Evolutionary conservation across 768 basidiomycete genomes (phyloP).

Genomic region (Suillus americanus): DNA sequence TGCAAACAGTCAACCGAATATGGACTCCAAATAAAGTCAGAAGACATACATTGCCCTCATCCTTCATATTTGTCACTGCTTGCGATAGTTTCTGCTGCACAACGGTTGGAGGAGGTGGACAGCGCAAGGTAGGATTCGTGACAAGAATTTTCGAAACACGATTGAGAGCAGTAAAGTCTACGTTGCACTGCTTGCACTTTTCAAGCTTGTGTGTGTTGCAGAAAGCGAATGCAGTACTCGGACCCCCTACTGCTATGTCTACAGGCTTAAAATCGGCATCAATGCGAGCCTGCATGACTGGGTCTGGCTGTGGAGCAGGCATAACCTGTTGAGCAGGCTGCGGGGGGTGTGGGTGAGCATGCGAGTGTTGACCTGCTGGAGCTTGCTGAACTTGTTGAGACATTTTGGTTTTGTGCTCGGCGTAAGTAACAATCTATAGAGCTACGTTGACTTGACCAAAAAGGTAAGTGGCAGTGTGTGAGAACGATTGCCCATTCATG

Average conservation of each 20-base stretch:
- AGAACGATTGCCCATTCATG: conserved; percentile 5
- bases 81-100: conserved; percentile 74
- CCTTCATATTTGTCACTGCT: conserved; percentile 77
- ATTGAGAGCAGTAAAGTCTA: conserved; percentile 78
- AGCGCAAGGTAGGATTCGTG: conserved; percentile 66
- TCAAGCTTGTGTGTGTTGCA: conserved; percentile 70
- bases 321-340: conserved; percentile 41
- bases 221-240: conserved; percentile 53
- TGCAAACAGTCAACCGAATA: conserved; percentile 21
- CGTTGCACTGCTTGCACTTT: conserved; percentile 69
- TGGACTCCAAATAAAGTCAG: conserved; percentile 7
- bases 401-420: conserved; percentile 38
- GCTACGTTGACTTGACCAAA: neutral
- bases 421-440: neutral
- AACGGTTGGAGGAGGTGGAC: conserved; percentile 79
- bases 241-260: conserved; percentile 50
- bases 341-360: conserved; percentile 39
- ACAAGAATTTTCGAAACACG: conserved; percentile 70
- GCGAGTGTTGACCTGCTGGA: conserved; percentile 42
- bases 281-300: conserved; percentile 71
- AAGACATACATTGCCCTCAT: conserved; percentile 84
- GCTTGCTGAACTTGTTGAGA: conserved; percentile 66
- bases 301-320: conserved; percentile 56
- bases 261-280: conserved; percentile 69
- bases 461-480: conserved; percentile 9